Evolutionary conservation across 805 yeast genomes (phyloP).

Genomic region (Metschnikowia chrysomelidarum): DNA sequence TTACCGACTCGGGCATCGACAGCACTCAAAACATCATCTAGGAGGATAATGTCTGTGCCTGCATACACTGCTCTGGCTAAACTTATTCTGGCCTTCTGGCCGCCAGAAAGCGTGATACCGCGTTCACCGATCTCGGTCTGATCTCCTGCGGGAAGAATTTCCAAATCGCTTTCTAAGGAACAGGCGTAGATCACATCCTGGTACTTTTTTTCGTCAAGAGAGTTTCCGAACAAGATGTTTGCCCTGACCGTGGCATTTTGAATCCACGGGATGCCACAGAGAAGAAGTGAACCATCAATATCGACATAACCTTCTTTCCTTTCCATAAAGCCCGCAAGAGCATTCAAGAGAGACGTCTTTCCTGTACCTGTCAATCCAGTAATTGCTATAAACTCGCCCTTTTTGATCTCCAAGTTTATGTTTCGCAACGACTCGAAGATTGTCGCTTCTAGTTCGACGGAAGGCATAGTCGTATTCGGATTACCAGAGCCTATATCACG

Average conservation of each 20-base stretch:
- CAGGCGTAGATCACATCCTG: constrained; percentile 34
- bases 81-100: constrained; percentile 45
- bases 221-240: constrained; percentile 38
- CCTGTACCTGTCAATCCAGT: constrained; percentile 46
- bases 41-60: constrained; percentile 30
- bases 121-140: constrained; percentile 45
- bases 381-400: constrained; percentile 39
- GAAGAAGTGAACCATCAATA: constrained; percentile 30
- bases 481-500: neutral
- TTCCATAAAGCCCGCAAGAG: constrained; percentile 42
- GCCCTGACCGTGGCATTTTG: constrained; percentile 42
- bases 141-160: constrained; percentile 35
- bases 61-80: constrained; percentile 44
- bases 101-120: constrained; percentile 45
- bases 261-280: constrained; percentile 42
- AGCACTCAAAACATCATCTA: constrained; percentile 46
- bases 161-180: constrained; percentile 39
- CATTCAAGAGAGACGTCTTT: constrained; percentile 40
- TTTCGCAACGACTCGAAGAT: constrained; percentile 35
- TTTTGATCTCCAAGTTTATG: constrained; percentile 29
- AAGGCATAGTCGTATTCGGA: neutral
- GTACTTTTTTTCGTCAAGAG: constrained; percentile 30
- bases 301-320: constrained; percentile 24
- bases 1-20: constrained; percentile 44
- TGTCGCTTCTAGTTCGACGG: neutral